Base-by-base conservation (phyloP, 1,284 basidiomycete genomes). In the Peniophora sp. region DNA sequence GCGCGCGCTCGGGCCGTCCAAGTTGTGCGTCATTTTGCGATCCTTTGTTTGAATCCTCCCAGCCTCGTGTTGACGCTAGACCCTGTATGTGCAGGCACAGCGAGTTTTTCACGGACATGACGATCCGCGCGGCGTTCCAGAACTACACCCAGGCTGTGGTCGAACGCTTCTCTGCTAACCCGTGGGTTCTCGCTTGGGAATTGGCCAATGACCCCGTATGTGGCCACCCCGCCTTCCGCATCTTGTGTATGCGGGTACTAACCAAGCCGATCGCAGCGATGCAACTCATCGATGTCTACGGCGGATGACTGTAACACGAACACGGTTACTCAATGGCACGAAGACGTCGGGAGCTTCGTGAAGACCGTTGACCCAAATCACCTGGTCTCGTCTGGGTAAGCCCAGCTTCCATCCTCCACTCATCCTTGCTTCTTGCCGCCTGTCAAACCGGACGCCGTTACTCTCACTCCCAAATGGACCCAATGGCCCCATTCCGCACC, bases 351-450 rank as follows among this genome's bases (percentile, higher is more conserved):
- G 0, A 17, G 63, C 23, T 72, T 75, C 56, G 66, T 85, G 47
- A 64, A 62, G 37, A 55, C 59, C 0, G 57, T 78, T 37, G 84
- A 87, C 58, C 74, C 76, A 3, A 83, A 85, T 57, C 85, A 87
- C 62, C 65, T 86, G 41, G 69, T 85, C 45, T 71, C 80, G 9
- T 71, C 81, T 36, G 83, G 85, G 78, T 83, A 59, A 55, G 70
- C 57, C 46, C n/a, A 45, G 22, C 36, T 27, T 45, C 20, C 3
- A 17, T 24, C 14, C 24, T 43, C 15, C 5, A 32, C 27, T 32
- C 27, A 32, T 6, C 12, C 27, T 12, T 12, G 27, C 5, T 5
- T 12, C 27, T 32, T 5, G 6, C 12, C 12, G 6, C 27, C 27
- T 32, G 27, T 32, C 27, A 32, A 32, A 12, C 27, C 27, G 27